Evolutionary conservation across 805 yeast genomes (phyloP).

Genomic region (Zygoascus ofunaensis): DNA sequence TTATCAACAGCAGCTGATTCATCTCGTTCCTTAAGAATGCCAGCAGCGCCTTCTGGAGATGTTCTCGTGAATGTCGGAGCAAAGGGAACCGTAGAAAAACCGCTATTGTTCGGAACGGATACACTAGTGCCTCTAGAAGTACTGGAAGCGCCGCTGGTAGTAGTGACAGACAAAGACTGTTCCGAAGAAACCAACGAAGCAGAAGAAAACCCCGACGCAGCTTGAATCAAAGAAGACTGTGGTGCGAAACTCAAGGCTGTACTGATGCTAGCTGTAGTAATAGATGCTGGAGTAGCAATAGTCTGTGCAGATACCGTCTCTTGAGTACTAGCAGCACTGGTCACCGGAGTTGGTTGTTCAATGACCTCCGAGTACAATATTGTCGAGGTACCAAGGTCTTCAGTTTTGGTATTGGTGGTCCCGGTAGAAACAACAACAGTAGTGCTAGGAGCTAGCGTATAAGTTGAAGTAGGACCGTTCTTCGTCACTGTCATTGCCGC

Average conservation of each 20-base stretch:
- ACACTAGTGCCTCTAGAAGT: not conserved
- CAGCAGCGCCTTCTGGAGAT: constrained; percentile 1
- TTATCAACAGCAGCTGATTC: not conserved
- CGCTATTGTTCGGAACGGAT: not conserved
- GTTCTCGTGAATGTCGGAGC: not conserved
- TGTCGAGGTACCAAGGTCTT: not conserved
- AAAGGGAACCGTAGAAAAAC: not conserved
- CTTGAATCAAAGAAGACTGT: not conserved
- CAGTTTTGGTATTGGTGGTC: not conserved
- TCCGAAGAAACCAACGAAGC: constrained; percentile 1
- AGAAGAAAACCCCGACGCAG: constrained; percentile 1
- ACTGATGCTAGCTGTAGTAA: not conserved
- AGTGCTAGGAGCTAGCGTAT: not conserved
- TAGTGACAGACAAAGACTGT: not conserved
- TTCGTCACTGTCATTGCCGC: not conserved
- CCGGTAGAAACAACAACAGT: not conserved
- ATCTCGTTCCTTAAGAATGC: not conserved
- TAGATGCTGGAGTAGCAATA: not conserved
- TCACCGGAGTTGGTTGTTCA: not conserved
- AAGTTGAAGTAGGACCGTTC: not conserved
- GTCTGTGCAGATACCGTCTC: not conserved
- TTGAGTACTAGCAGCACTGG: not conserved
- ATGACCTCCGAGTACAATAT: not conserved
- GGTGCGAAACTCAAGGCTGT: not conserved
- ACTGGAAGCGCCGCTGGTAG: not conserved